Base-by-base conservation (phyloP, 73 alveolate species). In the Blepharisma stoltei region DNA sequence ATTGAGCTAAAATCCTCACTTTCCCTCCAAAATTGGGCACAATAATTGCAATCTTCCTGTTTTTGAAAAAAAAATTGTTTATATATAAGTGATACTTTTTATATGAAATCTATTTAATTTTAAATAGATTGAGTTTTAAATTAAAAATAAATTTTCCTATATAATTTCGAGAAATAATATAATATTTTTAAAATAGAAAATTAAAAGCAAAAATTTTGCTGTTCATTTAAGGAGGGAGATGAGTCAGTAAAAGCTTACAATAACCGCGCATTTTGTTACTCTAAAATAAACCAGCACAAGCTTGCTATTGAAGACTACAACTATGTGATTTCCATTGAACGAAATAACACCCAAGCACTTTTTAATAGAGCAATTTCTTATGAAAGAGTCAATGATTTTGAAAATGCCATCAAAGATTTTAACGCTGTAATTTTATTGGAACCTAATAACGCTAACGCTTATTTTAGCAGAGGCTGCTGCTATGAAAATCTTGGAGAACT, bases 391-490 rank as follows among this genome's bases (percentile, higher is more conserved):
- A 5, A 11, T 18, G 38, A n/a, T 55, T 6, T 18, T 11, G 20
- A 60, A 8, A 69, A 84, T 89, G 99, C 99, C 7, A 95, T 95
- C 69, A 83, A 88, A n/a, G 98, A 95, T 71, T 95, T 95, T 70
- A 80, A 97, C 6, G 81, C 79, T 54, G 97, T 95, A 32, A 92
- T 95, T 49, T 89, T 89, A 80, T 70, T 93, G 23, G 98, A 94
- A 54, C 96, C 97, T 7, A 84, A 89, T 80, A 93, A 93, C 81
- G 98, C 99, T 1, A 95, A 95, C 86, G 99, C 99, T 6, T 95
- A 90, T 83, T 94, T 95, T 83, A 95, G 94, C 88, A 81, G 99
- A 67, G 99, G 99, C 9, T 95, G 99, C 70, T 95, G 99, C 49
- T 95, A 92, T 85, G 99, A 95, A 14, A 50, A 50, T 18, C 27